phyloP scores from a whole-genome alignment of 208 protist species.

The Leishmania amazonensis region DNA sequence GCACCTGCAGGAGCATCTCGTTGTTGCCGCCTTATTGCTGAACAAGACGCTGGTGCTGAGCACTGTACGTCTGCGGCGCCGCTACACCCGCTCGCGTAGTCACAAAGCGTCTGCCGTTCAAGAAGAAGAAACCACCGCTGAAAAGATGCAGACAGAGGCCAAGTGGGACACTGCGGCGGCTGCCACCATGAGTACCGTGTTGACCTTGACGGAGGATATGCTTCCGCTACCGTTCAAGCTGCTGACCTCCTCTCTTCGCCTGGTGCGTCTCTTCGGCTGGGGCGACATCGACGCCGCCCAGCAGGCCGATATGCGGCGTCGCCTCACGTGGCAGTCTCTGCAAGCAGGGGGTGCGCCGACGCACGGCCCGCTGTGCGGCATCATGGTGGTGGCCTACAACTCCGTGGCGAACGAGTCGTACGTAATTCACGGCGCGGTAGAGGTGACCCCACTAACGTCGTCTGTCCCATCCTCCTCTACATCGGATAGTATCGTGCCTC shows the following conservation, averaged over 20 bases:
- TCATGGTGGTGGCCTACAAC: slow-evolving; percentile 70
- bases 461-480: neutral
- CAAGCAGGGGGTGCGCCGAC: slow-evolving; percentile 13
- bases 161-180: neutral
- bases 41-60: slow-evolving; percentile 78
- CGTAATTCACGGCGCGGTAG: slow-evolving; percentile 35
- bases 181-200: slow-evolving; percentile 3
- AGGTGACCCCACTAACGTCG: slow-evolving; percentile 19
- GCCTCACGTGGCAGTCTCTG: slow-evolving; percentile 29
- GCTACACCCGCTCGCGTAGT: neutral
- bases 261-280: slow-evolving; percentile 77
- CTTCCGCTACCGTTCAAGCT: slow-evolving; percentile 63
- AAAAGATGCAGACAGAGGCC: neutral
- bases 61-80: slow-evolving; percentile 45
- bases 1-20: slow-evolving; percentile 51
- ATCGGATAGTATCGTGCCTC: neutral
- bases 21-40: slow-evolving; percentile 64
- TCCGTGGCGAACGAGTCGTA: slow-evolving; percentile 45
- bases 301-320: slow-evolving; percentile 31
- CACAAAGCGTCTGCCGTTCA: neutral
- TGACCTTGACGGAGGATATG: slow-evolving; percentile 41
- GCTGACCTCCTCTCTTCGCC: slow-evolving; percentile 77
- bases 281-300: slow-evolving; percentile 40
- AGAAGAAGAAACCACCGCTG: neutral
- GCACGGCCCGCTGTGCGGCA: slow-evolving; percentile 34